phyloP scores from a whole-genome alignment of 805 yeast genomes.

The Clavispora phyllophila region DNA sequence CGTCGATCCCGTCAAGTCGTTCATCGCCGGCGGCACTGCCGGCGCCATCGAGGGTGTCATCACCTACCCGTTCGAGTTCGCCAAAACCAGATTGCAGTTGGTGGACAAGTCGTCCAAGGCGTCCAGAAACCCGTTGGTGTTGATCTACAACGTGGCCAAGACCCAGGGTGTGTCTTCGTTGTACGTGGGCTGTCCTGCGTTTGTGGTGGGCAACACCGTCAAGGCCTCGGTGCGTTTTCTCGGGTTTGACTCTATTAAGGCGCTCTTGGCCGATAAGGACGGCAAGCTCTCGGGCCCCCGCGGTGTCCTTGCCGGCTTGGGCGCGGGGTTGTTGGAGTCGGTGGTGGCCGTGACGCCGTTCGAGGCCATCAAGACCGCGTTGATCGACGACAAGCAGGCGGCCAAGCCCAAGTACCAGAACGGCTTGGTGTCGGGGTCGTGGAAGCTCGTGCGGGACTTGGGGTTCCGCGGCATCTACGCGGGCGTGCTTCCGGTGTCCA shows the following conservation, averaged over 20 bases:
- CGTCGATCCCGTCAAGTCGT: conserved; percentile 73
- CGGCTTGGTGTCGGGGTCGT: conserved; percentile 57
- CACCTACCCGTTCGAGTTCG: conserved; percentile 96
- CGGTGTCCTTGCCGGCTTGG: conserved; percentile 95
- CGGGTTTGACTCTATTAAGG: conserved; percentile 86
- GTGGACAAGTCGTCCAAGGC: conserved; percentile 58
- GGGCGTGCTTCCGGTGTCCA: conserved; percentile 86
- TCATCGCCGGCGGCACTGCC: conserved; percentile 93
- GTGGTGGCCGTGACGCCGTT: conserved; percentile 94
- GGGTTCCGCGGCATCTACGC: conserved; percentile 83
- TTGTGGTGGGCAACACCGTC: conserved; percentile 91
- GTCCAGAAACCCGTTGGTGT: conserved; percentile 78
- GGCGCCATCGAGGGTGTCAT: conserved; percentile 93
- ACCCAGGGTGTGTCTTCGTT: conserved; percentile 75
- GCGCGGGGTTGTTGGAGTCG: conserved; percentile 92
- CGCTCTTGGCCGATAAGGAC: conserved; percentile 67
- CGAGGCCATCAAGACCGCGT: conserved; percentile 92
- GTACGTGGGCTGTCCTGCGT: conserved; percentile 95
- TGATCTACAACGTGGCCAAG: conserved; percentile 69
- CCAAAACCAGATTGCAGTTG: conserved; percentile 88
- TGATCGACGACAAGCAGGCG: conserved; percentile 87
- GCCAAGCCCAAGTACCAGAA: conserved; percentile 71
- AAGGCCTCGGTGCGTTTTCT: conserved; percentile 94
- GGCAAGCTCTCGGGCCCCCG: conserved; percentile 87
- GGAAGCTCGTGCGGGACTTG: conserved; percentile 63